Evolutionary conservation across 306 rosid genomes (phyloP), one percentile per base, ranked within the genome.

Genomic region (Herpetospermum pedunculosum): DNA sequence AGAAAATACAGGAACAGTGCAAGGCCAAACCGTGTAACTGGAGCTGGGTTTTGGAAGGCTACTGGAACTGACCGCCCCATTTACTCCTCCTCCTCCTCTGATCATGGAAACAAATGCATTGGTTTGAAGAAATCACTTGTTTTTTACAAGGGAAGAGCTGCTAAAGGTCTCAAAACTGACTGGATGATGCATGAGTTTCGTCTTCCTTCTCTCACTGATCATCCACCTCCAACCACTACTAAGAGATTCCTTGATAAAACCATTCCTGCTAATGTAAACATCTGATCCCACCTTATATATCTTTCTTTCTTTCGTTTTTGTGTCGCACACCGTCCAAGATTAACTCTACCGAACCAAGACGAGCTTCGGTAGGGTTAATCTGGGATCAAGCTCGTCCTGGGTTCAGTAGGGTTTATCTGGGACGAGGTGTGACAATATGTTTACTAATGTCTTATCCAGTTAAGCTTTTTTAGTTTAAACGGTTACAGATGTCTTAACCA

Each of bases 141-240:
- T 1, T 93, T 93, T 77, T 93, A 93, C 87, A 87, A 84, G 77
- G 98, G 98, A 0, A 86, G 97, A 85, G 98, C 98, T 38, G 97
- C 98, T 70, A 90, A 86, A 64, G 98, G 98, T 0, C 80, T 90
- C 79, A 93, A 93, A 85, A 93, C 98, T 77, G 97, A 90, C 48
- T 93, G 98, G 98, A 93, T 93, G 98, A 93, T 93, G 97, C 98
- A 93, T 70, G 98, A 93, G 89, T 93, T 93, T 69, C 88, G 98
- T 23, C 70, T 93, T 6, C 98, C 98, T 73, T 88, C 96, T 74
- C 84, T 90, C 59, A 59, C 78, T 0, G 90, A 90, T 21, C 78
- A 90, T 21, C 78, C 82, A 13, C 73, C 85, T 2, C 76, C 88
- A 14, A 19, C n/a, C n/a, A n/a, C n/a, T n/a, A n/a, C 68, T 1